Conservation (phyloP, 257 asterid genomes). For the Fraxinus pennsylvanica region DNA sequence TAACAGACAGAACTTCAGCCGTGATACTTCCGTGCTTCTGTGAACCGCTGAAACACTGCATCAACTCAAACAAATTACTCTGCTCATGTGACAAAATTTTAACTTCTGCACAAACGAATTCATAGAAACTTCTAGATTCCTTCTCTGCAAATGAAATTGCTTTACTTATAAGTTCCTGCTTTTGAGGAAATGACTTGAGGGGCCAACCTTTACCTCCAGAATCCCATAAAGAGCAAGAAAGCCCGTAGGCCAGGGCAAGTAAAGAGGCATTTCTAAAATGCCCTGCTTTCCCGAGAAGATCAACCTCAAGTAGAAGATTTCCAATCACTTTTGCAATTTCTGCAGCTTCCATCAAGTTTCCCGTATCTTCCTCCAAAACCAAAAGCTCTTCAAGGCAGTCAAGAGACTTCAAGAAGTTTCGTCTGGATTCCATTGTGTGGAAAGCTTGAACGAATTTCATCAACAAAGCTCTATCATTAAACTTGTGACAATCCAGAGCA, state of each 20-base stretch:
- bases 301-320: constrained; percentile 41
- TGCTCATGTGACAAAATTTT: constrained; percentile 32
- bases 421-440: constrained; percentile 39
- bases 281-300: constrained; percentile 41
- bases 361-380: constrained; percentile 49
- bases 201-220: constrained; percentile 56
- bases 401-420: constrained; percentile 43
- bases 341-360: constrained; percentile 60
- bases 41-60: constrained; percentile 31
- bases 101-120: constrained; percentile 39
- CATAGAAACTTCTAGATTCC: constrained; percentile 35
- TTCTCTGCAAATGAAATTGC: constrained; percentile 35
- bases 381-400: constrained; percentile 52
- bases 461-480: constrained; percentile 39
- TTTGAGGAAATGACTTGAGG: constrained; percentile 39
- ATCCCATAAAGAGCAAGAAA: constrained; percentile 49
- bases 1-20: constrained; percentile 38
- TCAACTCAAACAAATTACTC: constrained; percentile 34
- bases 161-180: constrained; percentile 42
- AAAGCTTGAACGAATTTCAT: constrained; percentile 57
- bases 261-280: constrained; percentile 31
- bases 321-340: constrained; percentile 52
- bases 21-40: constrained; percentile 19
- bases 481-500: constrained; percentile 34
- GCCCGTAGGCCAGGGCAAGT: constrained; percentile 39